Percentiles rank a stretch among this genome's conserved stretches.
Conservation (phyloP, 306 rosid species). For the Myrica gale region DNA sequence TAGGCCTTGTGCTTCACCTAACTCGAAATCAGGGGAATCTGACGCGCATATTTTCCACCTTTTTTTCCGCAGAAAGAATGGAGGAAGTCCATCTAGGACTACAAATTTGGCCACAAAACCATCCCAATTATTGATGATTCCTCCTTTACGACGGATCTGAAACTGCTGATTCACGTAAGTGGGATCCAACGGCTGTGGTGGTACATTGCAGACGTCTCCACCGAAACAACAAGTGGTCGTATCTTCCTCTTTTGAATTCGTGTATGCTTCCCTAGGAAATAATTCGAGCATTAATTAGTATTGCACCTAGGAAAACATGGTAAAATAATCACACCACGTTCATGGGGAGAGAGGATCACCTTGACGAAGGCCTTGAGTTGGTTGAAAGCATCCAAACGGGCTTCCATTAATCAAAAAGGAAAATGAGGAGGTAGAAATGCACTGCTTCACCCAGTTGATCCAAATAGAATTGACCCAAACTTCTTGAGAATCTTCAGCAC, state of each 20-base stretch:
- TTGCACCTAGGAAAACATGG: too few relatives aligned
- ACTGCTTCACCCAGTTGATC: too few relatives aligned
- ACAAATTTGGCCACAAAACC: constrained; percentile 59
- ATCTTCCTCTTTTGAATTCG: constrained; percentile 42
- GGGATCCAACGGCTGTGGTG: constrained; percentile 35
- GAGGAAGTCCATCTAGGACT: constrained; percentile 48
- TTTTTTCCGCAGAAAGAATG: constrained; percentile 40
- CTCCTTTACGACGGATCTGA: constrained; percentile 35
- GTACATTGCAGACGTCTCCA: constrained; percentile 26
- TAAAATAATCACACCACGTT: too few relatives aligned
- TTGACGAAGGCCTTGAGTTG: too few relatives aligned
- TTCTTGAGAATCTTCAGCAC: too few relatives aligned
- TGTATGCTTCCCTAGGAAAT: constrained; percentile 43
- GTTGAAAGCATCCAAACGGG: too few relatives aligned
- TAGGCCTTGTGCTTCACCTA: constrained; percentile 48
- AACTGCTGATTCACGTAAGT: constrained; percentile 40
- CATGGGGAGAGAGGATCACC: too few relatives aligned
- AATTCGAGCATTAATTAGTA: too few relatives aligned
- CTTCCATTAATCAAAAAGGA: too few relatives aligned
- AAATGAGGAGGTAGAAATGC: too few relatives aligned
- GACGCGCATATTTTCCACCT: constrained; percentile 44
- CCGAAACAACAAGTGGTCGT: constrained; percentile 42
- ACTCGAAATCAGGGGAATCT: constrained; percentile 25
- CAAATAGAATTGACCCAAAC: too few relatives aligned
- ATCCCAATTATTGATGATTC: not conserved